Conservation (phyloP, 2,329 filamentous ascomycete species). For the Clarireedia monteithiana region DNA sequence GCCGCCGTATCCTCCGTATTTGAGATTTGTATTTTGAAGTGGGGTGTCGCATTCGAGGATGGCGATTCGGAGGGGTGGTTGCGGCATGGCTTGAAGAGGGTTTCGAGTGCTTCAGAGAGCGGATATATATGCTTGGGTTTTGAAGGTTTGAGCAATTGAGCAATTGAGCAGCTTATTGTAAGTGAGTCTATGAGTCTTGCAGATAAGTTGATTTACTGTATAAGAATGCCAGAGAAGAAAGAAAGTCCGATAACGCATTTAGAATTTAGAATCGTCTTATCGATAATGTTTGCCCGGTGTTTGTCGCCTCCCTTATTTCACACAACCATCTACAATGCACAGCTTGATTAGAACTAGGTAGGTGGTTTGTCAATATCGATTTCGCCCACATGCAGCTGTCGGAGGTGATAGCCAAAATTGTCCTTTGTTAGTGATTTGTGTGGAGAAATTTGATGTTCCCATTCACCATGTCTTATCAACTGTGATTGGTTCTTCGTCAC, state of each 20-base stretch:
- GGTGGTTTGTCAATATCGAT: no score
- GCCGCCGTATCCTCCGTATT: slow-evolving; percentile 66
- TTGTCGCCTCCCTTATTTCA: no score
- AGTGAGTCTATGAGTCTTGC: no score
- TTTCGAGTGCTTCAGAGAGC: background rate
- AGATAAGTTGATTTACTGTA: background rate
- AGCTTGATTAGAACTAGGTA: no score
- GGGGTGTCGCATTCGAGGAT: slow-evolving; percentile 85
- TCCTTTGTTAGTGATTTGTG: no score
- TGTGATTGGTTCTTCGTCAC: slow-evolving; percentile 1
- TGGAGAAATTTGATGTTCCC: no score
- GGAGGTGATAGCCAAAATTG: background rate
- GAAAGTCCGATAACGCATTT: no score
- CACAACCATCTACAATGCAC: no score
- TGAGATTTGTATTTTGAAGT: slow-evolving; percentile 51
- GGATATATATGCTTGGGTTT: background rate
- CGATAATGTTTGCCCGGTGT: no score
- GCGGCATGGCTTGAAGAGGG: slow-evolving; percentile 17
- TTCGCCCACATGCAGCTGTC: background rate
- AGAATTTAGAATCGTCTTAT: no score
- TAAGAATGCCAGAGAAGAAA: background rate
- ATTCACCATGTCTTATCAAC: background rate
- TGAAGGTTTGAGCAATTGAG: no score
- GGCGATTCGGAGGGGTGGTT: slow-evolving; percentile 45
- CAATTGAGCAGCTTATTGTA: no score